A percentile compares a stretch with the other conserved stretches of the same genome.
Conservation (phyloP, 352 stramenopile genomes). For the Phytophthora aleatoria region DNA sequence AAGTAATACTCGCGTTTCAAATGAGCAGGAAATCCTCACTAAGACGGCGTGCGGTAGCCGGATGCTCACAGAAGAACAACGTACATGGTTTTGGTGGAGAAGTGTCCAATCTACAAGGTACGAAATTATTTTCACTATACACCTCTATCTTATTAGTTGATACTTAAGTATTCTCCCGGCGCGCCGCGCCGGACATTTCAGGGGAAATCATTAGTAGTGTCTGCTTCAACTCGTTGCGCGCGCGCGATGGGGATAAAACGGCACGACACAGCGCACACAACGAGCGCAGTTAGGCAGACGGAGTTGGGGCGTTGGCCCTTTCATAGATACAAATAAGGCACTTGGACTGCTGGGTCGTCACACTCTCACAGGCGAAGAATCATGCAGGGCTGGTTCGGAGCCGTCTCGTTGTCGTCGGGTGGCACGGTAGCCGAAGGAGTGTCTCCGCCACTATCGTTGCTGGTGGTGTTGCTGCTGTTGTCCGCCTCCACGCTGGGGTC, state of each 20-base stretch:
- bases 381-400: conserved; percentile 21
- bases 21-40: neutral
- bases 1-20: no score
- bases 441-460: neutral
- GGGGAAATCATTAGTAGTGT: conserved; percentile 32
- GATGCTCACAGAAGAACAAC: neutral
- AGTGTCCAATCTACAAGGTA: conserved; percentile 23
- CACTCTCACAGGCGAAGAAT: conserved; percentile 34
- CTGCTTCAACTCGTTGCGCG: conserved; percentile 32
- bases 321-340: conserved; percentile 24
- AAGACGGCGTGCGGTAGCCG: neutral
- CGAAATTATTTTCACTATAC: conserved; percentile 17
- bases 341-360: conserved; percentile 9
- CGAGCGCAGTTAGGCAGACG: conserved; percentile 30
- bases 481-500: neutral
- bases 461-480: conserved; percentile 2
- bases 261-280: conserved; percentile 17
- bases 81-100: neutral
- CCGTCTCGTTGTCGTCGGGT: conserved; percentile 14
- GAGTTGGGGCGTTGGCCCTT: conserved; percentile 11
- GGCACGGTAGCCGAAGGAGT: conserved; percentile 12
- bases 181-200: conserved; percentile 14
- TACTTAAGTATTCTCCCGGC: conserved; percentile 18
- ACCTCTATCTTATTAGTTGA: conserved; percentile 17
- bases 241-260: conserved; percentile 15